Base-by-base conservation (phyloP, 2,329 filamentous ascomycete genomes). In the Exophiala sp. region DNA sequence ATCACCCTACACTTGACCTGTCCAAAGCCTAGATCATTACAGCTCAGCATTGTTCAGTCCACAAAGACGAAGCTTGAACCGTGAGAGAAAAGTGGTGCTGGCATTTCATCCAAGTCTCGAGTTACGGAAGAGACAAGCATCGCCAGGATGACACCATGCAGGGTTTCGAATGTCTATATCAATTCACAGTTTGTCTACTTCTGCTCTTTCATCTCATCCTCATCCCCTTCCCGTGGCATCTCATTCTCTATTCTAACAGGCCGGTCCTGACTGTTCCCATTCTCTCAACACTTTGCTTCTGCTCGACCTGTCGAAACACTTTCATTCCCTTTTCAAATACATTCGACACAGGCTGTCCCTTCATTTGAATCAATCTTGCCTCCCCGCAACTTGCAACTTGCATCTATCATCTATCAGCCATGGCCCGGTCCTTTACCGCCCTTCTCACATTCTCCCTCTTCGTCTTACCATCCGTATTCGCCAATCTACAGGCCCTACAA, bases 21-120 rank as follows among this genome's bases (percentile, higher is more conserved):
- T 32, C 7, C 7, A n/a, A n/a, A 32, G 29, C 29, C 29, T 32
- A 32, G 29, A 32, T 13, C 24, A 5, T 5, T 10, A 27, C 24
- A n/a, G 16, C 18, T 37, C 16, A 13, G 3, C 5, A 7, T 37
- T 37, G 8, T 7, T 18, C 18, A 11, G 14, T 11, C 14, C 18
- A 13, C 34, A 19, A 21, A 7, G 30, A 43, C 40, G 40, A 45
- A 34, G 52, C 32, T 40, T 8, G 14, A 38, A 30, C n/a, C 30
- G 52, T 46, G 47, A 52, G 49, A 50, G 45, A 55, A 55, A 49
- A 44, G 49, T 52, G 53, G 49, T 47, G 27, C 53, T 50, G 14
- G 16, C 40, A 41, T 41, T 41, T 41, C 38, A 24, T 41, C 19
- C 22, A 24, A 41, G 52, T 55, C 40, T 47, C 43, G 30, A 35